Conservation (phyloP, 2,329 filamentous ascomycete species). For the Ophiobolus disseminans region DNA sequence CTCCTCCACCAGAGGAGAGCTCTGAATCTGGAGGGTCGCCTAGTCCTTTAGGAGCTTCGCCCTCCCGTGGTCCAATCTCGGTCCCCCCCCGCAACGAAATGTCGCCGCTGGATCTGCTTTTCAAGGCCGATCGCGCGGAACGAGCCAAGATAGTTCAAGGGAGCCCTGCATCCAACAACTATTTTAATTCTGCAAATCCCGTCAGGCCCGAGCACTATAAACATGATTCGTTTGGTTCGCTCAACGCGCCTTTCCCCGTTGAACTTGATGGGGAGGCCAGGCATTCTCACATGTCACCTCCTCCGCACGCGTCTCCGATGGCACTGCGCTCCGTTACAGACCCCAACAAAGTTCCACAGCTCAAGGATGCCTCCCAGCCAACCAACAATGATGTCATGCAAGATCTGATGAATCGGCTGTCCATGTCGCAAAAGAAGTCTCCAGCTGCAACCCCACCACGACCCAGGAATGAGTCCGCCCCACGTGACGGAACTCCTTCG, state of each 20-base stretch:
- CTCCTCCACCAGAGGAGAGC: constrained; percentile 55
- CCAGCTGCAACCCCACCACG: constrained; percentile 31
- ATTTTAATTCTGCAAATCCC: constrained; percentile 20
- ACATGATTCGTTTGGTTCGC: constrained; percentile 55
- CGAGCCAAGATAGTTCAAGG: constrained; percentile 67
- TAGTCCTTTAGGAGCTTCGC: constrained; percentile 57
- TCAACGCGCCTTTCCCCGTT: constrained; percentile 68
- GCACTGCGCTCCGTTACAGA: constrained; percentile 40
- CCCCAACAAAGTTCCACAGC: constrained; percentile 38
- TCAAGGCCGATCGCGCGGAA: constrained; percentile 84
- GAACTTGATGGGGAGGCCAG: constrained; percentile 64
- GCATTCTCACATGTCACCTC: constrained; percentile 27
- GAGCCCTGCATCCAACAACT: constrained; percentile 29
- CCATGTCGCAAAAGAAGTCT: constrained; percentile 41
- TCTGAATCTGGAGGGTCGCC: constrained; percentile 48
- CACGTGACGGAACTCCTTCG: constrained; percentile 48
- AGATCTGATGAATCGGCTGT: constrained; percentile 51
- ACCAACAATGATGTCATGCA: constrained; percentile 54
- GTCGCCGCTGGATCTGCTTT: constrained; percentile 88
- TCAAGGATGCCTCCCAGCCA: constrained; percentile 47
- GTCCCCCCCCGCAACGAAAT: constrained; percentile 60
- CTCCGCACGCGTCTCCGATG: constrained; percentile 29
- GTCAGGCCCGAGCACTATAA: constrained; percentile 45
- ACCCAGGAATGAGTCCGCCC: constrained; percentile 26
- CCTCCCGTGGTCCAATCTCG: constrained; percentile 57